These are phyloP conservation scores for Cordia subcordata DNA, from an alignment of 257 asterid species.

Conservation along the genomic window DNA sequence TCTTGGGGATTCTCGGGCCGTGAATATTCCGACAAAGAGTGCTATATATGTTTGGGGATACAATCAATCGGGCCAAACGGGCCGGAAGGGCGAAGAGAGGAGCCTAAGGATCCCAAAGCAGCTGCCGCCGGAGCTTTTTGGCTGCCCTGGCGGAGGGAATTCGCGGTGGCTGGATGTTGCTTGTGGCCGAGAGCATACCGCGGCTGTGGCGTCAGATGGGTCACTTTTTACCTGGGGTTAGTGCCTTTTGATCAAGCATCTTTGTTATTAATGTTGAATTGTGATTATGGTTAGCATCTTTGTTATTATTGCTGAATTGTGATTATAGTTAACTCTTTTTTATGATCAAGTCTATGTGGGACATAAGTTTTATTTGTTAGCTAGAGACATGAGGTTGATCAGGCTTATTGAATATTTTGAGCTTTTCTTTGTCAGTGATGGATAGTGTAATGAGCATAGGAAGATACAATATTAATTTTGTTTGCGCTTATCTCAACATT, in stretches of 20 bases:
- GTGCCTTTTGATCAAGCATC: constrained; percentile 5
- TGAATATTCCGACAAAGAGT: constrained; percentile 63
- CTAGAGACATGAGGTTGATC: too few relatives aligned
- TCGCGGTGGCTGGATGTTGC: constrained; percentile 87
- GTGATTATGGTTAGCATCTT: not conserved
- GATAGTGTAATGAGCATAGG: too few relatives aligned
- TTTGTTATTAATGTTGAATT: not conserved
- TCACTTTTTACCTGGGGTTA: constrained; percentile 95
- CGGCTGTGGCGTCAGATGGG: constrained; percentile 88
- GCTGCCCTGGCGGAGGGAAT: constrained; percentile 61
- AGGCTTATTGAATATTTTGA: too few relatives aligned
- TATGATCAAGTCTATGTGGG: too few relatives aligned
- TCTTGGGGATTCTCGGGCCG: constrained; percentile 55
- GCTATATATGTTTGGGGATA: constrained; percentile 92
- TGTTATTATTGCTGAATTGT: not conserved
- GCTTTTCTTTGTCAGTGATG: too few relatives aligned
- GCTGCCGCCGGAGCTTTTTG: constrained; percentile 84
- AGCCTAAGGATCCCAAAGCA: constrained; percentile 71
- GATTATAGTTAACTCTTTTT: not conserved
- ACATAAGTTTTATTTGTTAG: too few relatives aligned
- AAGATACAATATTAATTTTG: too few relatives aligned
- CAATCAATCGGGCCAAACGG: constrained; percentile 94
- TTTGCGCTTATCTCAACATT: too few relatives aligned
- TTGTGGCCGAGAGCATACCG: constrained; percentile 92
- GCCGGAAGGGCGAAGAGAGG: constrained; percentile 51